Evolutionary conservation across 2,329 filamentous ascomycete genomes (phyloP).

Genomic region (Rosellinia necatrix): DNA sequence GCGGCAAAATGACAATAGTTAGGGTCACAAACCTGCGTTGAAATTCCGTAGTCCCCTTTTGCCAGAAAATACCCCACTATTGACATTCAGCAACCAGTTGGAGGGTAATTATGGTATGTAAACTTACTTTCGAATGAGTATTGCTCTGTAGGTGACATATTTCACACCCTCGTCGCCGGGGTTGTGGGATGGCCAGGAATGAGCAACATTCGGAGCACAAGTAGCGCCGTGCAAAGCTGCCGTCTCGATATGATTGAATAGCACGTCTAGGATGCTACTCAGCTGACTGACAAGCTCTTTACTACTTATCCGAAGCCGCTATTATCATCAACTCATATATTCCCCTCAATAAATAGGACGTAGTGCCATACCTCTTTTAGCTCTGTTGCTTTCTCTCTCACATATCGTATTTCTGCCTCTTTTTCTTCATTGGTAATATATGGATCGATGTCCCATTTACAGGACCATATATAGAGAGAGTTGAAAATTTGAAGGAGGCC

Average conservation of each 20-base stretch:
- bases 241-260: constrained; percentile 16
- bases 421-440: constrained; percentile 39
- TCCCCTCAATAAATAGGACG: background rate
- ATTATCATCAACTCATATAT: background rate
- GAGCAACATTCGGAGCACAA: constrained; percentile 11
- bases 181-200: constrained; percentile 17
- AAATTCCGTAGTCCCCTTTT: constrained; percentile 19
- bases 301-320: constrained; percentile 12
- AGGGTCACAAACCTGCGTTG: constrained; percentile 26
- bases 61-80: constrained; percentile 26
- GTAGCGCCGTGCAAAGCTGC: constrained; percentile 6
- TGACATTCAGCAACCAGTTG: constrained; percentile 2
- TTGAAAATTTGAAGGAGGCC: constrained; percentile 50
- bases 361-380: constrained; percentile 22
- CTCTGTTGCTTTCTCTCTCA: constrained; percentile 10
- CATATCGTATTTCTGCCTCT: constrained; percentile 30
- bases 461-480: constrained; percentile 29
- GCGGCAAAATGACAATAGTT: background rate
- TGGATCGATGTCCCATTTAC: background rate
- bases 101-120: background rate
- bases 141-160: constrained; percentile 23
- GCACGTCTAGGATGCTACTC: background rate
- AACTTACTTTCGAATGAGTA: constrained; percentile 26
- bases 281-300: background rate
- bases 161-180: constrained; percentile 18